These are phyloP conservation scores for Hanseniaspora thailandica DNA, from an alignment of 805 yeast species.

Conservation along the genomic window DNA sequence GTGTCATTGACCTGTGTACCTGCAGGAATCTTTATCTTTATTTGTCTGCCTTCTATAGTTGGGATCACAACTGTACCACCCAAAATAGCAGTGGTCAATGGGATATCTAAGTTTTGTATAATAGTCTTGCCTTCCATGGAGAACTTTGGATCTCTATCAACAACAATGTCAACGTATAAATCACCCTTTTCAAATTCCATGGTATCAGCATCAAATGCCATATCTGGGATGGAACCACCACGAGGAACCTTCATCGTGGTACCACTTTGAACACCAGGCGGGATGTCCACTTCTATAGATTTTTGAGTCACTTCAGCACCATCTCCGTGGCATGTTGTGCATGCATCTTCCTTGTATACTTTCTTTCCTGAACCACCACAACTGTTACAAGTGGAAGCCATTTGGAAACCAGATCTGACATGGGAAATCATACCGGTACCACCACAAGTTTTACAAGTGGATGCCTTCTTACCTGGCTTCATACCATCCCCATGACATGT, in stretches of 20 bases:
- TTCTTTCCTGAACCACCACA: slow-evolving; percentile 86
- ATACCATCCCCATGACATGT: slow-evolving; percentile 81
- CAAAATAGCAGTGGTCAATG: slow-evolving; percentile 90
- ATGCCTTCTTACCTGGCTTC: slow-evolving; percentile 59
- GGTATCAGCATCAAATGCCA: slow-evolving; percentile 55
- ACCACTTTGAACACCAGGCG: slow-evolving; percentile 81
- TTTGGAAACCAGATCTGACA: slow-evolving; percentile 83
- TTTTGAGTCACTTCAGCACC: slow-evolving; percentile 62
- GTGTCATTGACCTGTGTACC: slow-evolving; percentile 73
- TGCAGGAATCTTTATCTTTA: slow-evolving; percentile 67
- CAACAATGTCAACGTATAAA: slow-evolving; percentile 67
- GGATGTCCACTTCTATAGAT: slow-evolving; percentile 70
- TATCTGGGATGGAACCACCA: slow-evolving; percentile 81
- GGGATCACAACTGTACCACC: slow-evolving; percentile 92
- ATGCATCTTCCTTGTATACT: slow-evolving; percentile 54
- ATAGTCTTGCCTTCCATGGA: slow-evolving; percentile 56
- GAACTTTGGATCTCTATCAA: slow-evolving; percentile 62
- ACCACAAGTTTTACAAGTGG: slow-evolving; percentile 76
- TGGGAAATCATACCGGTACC: slow-evolving; percentile 90
- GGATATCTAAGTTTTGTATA: slow-evolving; percentile 52
- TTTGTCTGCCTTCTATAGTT: slow-evolving; percentile 65
- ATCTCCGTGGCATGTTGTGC: slow-evolving; percentile 75
- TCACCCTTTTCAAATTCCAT: slow-evolving; percentile 72
- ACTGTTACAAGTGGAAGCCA: slow-evolving; percentile 81
- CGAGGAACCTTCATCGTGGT: slow-evolving; percentile 72